Conservation (phyloP, 169 alveolate species). For the Cryptosporidium parvum region DNA sequence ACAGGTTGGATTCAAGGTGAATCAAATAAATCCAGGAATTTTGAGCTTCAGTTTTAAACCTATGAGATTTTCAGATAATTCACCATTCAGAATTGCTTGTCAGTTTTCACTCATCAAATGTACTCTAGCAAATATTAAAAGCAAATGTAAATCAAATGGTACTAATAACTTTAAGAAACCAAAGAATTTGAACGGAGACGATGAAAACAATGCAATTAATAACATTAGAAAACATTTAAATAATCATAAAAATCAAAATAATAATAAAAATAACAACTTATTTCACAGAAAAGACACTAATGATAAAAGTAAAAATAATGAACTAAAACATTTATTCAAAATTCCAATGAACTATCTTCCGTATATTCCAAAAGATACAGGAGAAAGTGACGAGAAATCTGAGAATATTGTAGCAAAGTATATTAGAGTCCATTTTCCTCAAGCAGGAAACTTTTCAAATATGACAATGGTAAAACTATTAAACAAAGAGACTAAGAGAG, state of each 20-base stretch:
- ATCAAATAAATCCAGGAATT: slow-evolving; percentile 48
- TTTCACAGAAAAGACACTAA: not conserved
- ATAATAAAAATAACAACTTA: not conserved
- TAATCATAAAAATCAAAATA: not conserved
- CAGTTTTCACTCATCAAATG: slow-evolving; percentile 56
- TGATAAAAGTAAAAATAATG: not conserved
- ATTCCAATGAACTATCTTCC: slow-evolving; percentile 56
- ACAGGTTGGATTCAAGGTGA: slow-evolving; percentile 63
- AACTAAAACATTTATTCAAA: not conserved
- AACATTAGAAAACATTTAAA: slow-evolving; percentile 5
- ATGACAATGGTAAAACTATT: slow-evolving; percentile 36
- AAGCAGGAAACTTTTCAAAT: slow-evolving; percentile 55
- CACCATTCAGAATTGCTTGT: slow-evolving; percentile 70
- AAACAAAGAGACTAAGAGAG: slow-evolving; percentile 51
- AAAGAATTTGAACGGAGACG: not conserved
- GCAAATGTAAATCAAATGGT: not conserved
- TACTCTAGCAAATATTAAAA: slow-evolving; percentile 36
- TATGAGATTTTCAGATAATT: slow-evolving; percentile 54
- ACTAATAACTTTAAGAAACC: not conserved
- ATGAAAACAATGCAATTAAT: not conserved
- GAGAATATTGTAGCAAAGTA: slow-evolving; percentile 12
- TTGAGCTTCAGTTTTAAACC: slow-evolving; percentile 66
- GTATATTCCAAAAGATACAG: not conserved
- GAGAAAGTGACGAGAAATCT: not conserved
- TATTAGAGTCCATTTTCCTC: slow-evolving; percentile 63